Evolutionary conservation across 495 filamentous ascomycete genomes (phyloP), one percentile per base, ranked within the genome.

Genomic region (Trichoderma gamsii): DNA sequence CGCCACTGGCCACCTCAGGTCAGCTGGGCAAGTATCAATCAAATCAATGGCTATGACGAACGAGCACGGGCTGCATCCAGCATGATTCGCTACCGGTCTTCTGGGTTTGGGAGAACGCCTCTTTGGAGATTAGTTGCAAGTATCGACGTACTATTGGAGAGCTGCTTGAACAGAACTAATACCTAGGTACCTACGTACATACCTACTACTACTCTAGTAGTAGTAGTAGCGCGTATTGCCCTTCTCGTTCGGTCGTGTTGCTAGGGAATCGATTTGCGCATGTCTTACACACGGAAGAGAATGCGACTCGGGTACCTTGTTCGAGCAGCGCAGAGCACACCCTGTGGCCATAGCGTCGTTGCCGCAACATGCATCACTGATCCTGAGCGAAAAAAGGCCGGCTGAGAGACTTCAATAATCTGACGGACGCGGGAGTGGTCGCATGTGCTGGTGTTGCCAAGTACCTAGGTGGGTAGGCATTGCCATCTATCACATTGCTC

Each of bases 1-100:
- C 49, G 18, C 21, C 18, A 7, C 12, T 32, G 11, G 44, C 44
- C n/a, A 9, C 44, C 13, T n/a, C 56, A 16, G 25, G 25, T 61
- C 56, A 61, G 56, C 56, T 61, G 27, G 56, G 56, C 56, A 61
- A 25, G 56, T 52, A 52, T 61, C 52, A 29, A 61, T 8, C 27
- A 8, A 7, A 61, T 27, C 8, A 4, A 27, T 27, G 56, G 27
- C 56, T 61, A 25, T 52, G 49, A 21, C 49, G 21, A 46, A 46
- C 7, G 15, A 16, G n/a, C 15, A n/a, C 44, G 44, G 44, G 44
- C 13, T n/a, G 4, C 49, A 21, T 32, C 56, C 25, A 32, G 56
- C 21, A 12, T 59, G 56, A 61, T 61, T 61, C 56, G 56, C 56
- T 61, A 61, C 56, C 56, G 56, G 12, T 23, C 13, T 61, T 27